phyloP scores from a whole-genome alignment of 192 early-diverging fungal genomes.

The Coemansia sp. region DNA sequence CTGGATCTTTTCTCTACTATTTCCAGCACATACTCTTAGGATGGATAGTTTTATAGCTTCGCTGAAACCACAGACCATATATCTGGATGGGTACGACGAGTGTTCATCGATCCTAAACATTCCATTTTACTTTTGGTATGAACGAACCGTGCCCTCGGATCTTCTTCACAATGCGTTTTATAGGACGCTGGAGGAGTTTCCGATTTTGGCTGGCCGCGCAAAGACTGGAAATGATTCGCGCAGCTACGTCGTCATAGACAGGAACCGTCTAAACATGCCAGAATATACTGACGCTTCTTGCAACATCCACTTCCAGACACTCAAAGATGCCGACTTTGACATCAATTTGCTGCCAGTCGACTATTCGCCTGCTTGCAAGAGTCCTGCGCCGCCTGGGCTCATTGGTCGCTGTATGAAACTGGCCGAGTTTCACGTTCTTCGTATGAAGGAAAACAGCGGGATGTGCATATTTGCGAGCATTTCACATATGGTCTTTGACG shows the following conservation, averaged over 20 bases:
- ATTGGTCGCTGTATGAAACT: not conserved
- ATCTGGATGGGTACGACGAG: constrained; percentile 13
- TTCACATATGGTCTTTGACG: not conserved
- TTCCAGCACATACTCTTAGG: not conserved
- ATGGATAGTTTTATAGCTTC: not conserved
- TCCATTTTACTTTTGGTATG: constrained; percentile 16
- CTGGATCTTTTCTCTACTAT: not conserved
- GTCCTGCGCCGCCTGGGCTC: constrained; percentile 1
- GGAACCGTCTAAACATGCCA: constrained; percentile 28
- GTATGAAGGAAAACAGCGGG: not conserved
- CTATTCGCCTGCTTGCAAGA: not conserved
- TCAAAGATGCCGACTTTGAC: constrained; percentile 12
- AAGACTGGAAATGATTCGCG: not conserved
- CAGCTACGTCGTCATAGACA: constrained; percentile 9
- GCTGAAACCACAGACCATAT: constrained; percentile 10
- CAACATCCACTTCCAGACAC: constrained; percentile 7
- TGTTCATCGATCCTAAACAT: constrained; percentile 14
- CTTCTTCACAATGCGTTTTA: constrained; percentile 15
- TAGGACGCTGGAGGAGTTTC: constrained; percentile 18
- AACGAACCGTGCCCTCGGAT: constrained; percentile 17
- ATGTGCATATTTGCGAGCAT: not conserved
- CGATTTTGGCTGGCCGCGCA: constrained; percentile 19
- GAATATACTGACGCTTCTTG: constrained; percentile 19
- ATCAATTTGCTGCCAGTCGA: constrained; percentile 11
- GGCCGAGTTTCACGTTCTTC: not conserved